Evolutionary conservation across 495 filamentous ascomycete species (phyloP), one percentile per base, ranked within the genome.

Genomic region (Immersiella caudata): DNA sequence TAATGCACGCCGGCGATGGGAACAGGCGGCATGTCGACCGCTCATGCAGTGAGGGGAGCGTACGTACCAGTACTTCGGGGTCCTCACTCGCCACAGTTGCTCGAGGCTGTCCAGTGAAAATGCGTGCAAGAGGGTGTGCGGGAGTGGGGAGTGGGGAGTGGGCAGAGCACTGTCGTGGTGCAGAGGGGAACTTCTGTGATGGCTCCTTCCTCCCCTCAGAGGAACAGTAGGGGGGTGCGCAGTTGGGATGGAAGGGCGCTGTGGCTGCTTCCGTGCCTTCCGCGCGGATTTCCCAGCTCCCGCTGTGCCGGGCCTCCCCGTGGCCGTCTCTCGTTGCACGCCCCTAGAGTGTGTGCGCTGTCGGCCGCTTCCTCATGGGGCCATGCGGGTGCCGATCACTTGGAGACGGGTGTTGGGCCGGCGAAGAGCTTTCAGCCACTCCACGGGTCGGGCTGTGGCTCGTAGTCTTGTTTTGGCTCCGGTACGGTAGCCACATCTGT

Each of bases 11-110:
- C 25, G 40, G 11, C 11, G 40, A 46, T 18, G 40, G 40, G 40
- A 33, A 33, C 40, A 46, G 40, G 40, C 40, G 40, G 16, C 40
- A 46, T 46, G 40, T 18, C 9, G 40, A 46, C 8, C 29, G 36
- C 21, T 50, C 46, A 29, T 64, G 61, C 46, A 54, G 61, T 20
- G 11, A 21, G 60, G 33, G n/a, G 6, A n/a, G 6, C 24, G 52
- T 26, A 26, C 6, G 64, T 66, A 66, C 36, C 56, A 35, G 64
- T 66, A 66, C 64, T 51, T 65, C 26, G 29, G 29, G 14, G 54
- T 51, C 63, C 27, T 57, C 64, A 66, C 64, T 51, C 64, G 64
- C 64, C 64, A 66, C 64, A 66, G 20, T 51, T 60, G 22, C 25
- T 36, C 25, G 11, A 25, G 50, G 20, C 49, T 25, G 25, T 27